Conservation (phyloP, 768 basidiomycete species). For the Boletus tomentosulus region DNA sequence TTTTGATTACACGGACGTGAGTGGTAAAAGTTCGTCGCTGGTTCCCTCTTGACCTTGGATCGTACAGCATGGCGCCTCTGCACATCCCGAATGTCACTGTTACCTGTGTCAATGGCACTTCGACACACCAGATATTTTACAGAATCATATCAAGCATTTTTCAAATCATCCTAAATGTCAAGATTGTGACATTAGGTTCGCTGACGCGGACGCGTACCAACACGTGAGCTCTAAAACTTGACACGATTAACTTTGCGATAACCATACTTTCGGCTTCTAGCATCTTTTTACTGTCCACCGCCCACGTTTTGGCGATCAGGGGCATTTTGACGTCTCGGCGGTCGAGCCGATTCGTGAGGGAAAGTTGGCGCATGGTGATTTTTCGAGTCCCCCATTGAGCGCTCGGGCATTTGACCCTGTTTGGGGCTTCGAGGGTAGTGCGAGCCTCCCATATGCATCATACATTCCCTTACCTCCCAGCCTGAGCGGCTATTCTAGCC, state of each 20-base stretch:
- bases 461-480: conserved; percentile 31
- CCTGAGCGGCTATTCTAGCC: conserved; percentile 28
- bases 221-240: conserved; percentile 27
- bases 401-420: conserved; percentile 18
- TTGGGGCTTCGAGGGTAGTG: conserved; percentile 20
- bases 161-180: conserved; percentile 43
- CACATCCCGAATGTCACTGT: conserved; percentile 33
- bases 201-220: conserved; percentile 34
- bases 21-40: conserved; percentile 1
- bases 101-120: conserved; percentile 39
- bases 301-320: conserved; percentile 14
- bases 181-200: conserved; percentile 40
- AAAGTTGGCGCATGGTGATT: neutral
- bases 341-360: conserved; percentile 1
- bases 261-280: conserved; percentile 6
- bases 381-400: conserved; percentile 6
- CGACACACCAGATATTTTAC: conserved; percentile 32
- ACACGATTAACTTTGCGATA: neutral
- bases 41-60: conserved; percentile 11
- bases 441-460: conserved; percentile 22
- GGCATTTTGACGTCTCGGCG: neutral
- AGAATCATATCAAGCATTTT: conserved; percentile 41
- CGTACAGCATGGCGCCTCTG: conserved; percentile 27
- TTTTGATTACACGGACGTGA: conserved; percentile 26
- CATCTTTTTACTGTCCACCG: conserved; percentile 28